Evolutionary conservation across 768 basidiomycete genomes (phyloP).

Genomic region (Tylopilus vinaceipallidus): DNA sequence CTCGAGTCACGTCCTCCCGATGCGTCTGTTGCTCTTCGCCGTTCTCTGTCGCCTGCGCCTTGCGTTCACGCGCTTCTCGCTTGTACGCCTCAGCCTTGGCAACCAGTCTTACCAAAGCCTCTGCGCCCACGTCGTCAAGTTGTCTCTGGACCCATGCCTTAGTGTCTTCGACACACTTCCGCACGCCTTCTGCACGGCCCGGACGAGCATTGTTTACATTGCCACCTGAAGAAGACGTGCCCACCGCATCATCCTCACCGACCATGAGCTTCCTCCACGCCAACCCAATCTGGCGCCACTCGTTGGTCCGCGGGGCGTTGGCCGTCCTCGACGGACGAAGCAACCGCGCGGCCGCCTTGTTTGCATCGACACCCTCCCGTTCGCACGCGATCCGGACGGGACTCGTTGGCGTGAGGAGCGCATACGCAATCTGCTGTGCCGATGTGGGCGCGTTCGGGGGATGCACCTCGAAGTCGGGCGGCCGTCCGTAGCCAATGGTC

Average conservation of each 20-base stretch:
- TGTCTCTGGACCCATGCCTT: background rate
- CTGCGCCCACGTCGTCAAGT: background rate
- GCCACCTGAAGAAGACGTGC: too few species aligned
- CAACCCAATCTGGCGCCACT: conserved; percentile 20
- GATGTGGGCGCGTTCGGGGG: conserved; percentile 43
- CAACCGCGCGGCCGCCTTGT: conserved; percentile 14
- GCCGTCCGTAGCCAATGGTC: conserved; percentile 44
- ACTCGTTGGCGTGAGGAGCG: conserved; percentile 33
- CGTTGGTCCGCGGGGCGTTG: conserved; percentile 13
- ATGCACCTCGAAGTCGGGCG: conserved; percentile 44
- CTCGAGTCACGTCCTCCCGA: background rate
- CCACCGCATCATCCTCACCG: background rate
- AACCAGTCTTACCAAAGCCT: background rate
- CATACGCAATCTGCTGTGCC: conserved; percentile 42
- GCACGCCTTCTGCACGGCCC: background rate
- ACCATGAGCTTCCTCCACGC: conserved; percentile 21
- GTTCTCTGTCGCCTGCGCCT: background rate
- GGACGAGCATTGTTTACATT: too few species aligned
- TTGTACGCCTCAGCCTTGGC: conserved; percentile 8
- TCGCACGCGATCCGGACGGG: conserved; percentile 26
- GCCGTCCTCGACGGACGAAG: conserved; percentile 7
- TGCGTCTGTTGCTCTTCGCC: background rate
- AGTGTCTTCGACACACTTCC: conserved; percentile 4
- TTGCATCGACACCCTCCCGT: conserved; percentile 26
- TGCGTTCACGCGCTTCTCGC: background rate